Evolutionary conservation across 2,329 filamentous ascomycete genomes (phyloP), one percentile per base, ranked within the genome.

Genomic region (Orbilia quercus): DNA sequence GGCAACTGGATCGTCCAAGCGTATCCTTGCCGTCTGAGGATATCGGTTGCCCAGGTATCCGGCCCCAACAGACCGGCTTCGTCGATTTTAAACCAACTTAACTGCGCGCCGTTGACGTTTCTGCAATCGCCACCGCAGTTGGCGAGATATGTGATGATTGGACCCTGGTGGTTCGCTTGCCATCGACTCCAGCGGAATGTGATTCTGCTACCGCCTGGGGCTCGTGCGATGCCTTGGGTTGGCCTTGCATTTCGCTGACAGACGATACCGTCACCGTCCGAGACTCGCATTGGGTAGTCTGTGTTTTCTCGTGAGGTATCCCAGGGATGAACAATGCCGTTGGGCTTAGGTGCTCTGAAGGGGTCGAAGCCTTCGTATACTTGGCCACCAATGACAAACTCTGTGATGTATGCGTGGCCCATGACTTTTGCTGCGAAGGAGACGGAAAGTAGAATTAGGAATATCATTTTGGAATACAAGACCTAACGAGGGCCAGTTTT

Each of bases 11-110:
- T 79, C 47, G 81, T 82, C 78, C 81, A 81, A 77, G 81, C 83
- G 80, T 84, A 84, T 76, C 86, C 86, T 77, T 83, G 82, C 75
- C 80, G 75, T 75, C 84, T 84, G 76, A 87, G 77, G 3, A 83
- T 78, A 66, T 82, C 82, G 5, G 81, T 80, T 7, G 79, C 82
- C 78, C 82, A 84, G 16, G 67, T 74, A 12, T 81, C 78, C 42
- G 80, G 79, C 44, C 82, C 78, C n/a, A 78, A 73, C 3, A 82
- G 75, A 0, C 79, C 79, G 2, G 78, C 79, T 23, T 80, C 77
- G 69, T 82, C 81, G 55, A 84, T 82, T 77, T 82, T 83, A 72
- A 82, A 83, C 78, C 82, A 84, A 57, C 81, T 78, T 9, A 84
- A 80, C 1, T 76, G 58, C 0, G 78, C 79, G 79, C 82, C 83